Base-by-base conservation (phyloP, 768 basidiomycete species). In the Cyclocybe cylindracea region DNA sequence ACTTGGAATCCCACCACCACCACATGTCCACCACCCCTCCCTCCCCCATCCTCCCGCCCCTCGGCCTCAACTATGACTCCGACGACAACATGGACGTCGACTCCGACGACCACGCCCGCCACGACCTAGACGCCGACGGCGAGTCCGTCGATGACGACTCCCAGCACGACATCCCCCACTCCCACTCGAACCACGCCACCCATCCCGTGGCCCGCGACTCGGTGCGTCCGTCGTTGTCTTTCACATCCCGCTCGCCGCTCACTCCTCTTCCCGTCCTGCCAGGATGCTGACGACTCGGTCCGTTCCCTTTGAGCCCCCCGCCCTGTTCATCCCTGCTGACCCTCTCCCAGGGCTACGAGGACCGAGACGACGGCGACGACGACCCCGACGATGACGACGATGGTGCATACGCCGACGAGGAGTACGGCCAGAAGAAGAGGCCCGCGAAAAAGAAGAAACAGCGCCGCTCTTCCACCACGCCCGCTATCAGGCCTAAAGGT, bases 331-430 rank as follows among this genome's bases (percentile, higher is more conserved):
- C 18, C 50, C 50, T 18, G 54, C 19, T 49, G 50, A 44, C 55
- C 56, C 56, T 36, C 63, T 46, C 61, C 41, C 58, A 78, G 80
- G 78, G 71, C 53, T 78, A 74, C 54, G 68, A 77, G 44, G 80
- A 81, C 57, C 74, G 83, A 68, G 86, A 77, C 31, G 86, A 88
- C 55, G 84, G 84, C 46, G 83, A 83, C 4, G 76, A 82, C 1
- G 78, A 74, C 9, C 73, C 74, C 42, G 59, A 68, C 39, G 79
- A 85, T 14, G 86, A 86, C 14, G 86, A 85, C 52, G 89, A 91
- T 62, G 86, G 79, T 56, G 87, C 88, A 46, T 91, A 90, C 64
- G 89, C 81, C 42, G 87, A 89, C 62, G 85, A 87, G 62, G 85
- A 87, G 64, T 87, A 87, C 64, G 82, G 72, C 51, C 9, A 54